Evolutionary conservation across 176 grass and related monocot species (phyloP).

Genomic region (Oryza rufipogon): DNA sequence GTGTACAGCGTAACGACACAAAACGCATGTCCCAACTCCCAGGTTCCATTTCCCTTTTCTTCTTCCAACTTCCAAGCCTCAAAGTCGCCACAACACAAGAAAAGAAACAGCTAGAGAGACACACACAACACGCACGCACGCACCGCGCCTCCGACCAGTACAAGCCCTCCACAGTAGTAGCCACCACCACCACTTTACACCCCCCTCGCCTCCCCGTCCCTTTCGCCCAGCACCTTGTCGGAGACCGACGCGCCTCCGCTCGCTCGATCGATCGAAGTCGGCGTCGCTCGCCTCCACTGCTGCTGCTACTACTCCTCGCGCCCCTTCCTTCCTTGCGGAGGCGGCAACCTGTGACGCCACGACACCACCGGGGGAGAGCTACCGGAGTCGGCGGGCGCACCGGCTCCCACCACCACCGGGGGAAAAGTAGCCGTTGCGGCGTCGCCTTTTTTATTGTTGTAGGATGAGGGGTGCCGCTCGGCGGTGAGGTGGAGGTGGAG

Average conservation of each 20-base stretch:
- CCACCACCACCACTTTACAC: background rate
- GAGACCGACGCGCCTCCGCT: constrained; percentile 50
- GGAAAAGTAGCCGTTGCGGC: constrained; percentile 41
- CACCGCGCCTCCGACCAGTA: background rate
- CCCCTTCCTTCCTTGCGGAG: constrained; percentile 67
- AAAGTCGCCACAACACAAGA: background rate
- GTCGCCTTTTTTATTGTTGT: constrained; percentile 34
- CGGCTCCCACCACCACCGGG: constrained; percentile 32
- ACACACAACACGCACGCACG: background rate
- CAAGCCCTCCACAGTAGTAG: background rate
- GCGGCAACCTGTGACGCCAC: constrained; percentile 55
- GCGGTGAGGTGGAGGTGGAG: constrained; percentile 35
- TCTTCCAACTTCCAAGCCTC: background rate
- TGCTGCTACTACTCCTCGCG: background rate
- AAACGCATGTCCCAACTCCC: constrained; percentile 8
- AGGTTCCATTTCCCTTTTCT: background rate
- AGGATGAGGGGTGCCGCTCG: constrained; percentile 11
- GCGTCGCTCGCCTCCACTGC: constrained; percentile 31
- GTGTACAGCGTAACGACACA: background rate
- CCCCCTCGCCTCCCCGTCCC: constrained; percentile 37
- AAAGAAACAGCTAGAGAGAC: background rate
- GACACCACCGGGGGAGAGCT: background rate
- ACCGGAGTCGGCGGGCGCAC: constrained; percentile 31
- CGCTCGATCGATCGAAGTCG: background rate
- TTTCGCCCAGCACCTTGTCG: constrained; percentile 57